These are phyloP conservation scores for Sabuloglossum arenarium DNA, from an alignment of 495 filamentous ascomycete species.

Conservation along the genomic window DNA sequence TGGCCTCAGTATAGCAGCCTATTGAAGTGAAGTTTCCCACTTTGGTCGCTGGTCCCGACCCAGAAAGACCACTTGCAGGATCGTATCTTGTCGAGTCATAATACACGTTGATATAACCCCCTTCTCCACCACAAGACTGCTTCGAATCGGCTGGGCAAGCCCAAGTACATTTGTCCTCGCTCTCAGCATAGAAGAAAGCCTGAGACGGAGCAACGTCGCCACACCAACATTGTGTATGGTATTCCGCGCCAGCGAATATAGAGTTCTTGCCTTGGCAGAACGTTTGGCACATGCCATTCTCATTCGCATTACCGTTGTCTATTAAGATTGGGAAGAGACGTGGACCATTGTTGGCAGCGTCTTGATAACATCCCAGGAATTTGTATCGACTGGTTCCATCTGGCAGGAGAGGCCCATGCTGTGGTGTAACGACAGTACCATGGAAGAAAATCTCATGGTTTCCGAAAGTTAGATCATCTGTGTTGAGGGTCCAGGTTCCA, in stretches of 20 bases:
- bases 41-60: neutral
- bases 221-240: conserved; percentile 20
- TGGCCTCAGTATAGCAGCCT: conserved; percentile 3
- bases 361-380: conserved; percentile 19
- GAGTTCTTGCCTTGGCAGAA: conserved; percentile 8
- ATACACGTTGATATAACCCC: conserved; percentile 21
- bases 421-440: conserved; percentile 12
- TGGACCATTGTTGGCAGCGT: conserved; percentile 10
- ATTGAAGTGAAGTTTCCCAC: neutral
- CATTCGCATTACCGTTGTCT: conserved; percentile 13
- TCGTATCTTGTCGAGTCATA: conserved; percentile 18
- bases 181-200: conserved; percentile 11
- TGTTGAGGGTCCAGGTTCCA: conserved; percentile 22
- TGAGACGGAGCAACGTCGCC: conserved; percentile 15
- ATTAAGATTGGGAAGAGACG: conserved; percentile 14
- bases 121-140: conserved; percentile 23
- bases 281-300: conserved; percentile 14
- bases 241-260: conserved; percentile 16
- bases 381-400: conserved; percentile 10
- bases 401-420: conserved; percentile 14
- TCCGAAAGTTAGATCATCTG: conserved; percentile 20
- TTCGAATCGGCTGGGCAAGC: conserved; percentile 15
- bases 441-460: conserved; percentile 16
- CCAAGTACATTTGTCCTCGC: conserved; percentile 14
- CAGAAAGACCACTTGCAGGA: neutral